Conservation (phyloP, 1,284 basidiomycete species). For the Melampsora larici-populina region DNA sequence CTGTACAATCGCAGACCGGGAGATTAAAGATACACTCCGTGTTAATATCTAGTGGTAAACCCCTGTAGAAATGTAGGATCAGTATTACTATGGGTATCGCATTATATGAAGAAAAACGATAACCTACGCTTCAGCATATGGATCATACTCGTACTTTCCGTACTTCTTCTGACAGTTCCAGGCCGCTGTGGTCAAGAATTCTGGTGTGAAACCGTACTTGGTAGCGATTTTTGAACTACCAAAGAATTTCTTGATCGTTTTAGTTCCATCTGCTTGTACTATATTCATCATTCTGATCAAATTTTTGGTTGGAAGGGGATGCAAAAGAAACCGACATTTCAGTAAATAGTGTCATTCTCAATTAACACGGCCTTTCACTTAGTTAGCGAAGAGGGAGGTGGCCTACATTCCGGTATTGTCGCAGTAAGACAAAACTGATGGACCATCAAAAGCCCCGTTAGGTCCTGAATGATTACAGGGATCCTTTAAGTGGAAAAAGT, state of each 20-base stretch:
- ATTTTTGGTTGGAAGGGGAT: constrained; percentile 1
- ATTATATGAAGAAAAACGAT: neutral
- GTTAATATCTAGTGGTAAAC: constrained; percentile 30
- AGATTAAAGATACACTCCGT: constrained; percentile 39
- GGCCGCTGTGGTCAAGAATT: constrained; percentile 25
- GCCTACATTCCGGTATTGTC: constrained; percentile 35
- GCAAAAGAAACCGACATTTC: neutral
- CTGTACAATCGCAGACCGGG: constrained; percentile 39
- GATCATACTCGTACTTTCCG: constrained; percentile 35
- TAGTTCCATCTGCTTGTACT: constrained; percentile 21
- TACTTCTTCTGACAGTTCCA: constrained; percentile 41
- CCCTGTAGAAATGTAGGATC: neutral
- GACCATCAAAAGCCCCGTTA: constrained; percentile 29
- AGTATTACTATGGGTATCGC: neutral
- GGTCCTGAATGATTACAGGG: constrained; percentile 23
- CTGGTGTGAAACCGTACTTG: constrained; percentile 27
- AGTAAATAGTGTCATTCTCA: neutral
- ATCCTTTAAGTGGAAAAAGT: constrained; percentile 16
- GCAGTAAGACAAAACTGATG: constrained; percentile 31
- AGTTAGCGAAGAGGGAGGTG: neutral
- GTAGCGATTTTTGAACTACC: constrained; percentile 4
- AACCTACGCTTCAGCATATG: constrained; percentile 26
- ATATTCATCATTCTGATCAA: constrained; percentile 43
- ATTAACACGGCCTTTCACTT: too few species aligned
- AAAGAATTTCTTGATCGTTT: constrained; percentile 32